Base-by-base conservation (phyloP, 2,329 filamentous ascomycete genomes). In the Diaporthe citrichinensis region DNA sequence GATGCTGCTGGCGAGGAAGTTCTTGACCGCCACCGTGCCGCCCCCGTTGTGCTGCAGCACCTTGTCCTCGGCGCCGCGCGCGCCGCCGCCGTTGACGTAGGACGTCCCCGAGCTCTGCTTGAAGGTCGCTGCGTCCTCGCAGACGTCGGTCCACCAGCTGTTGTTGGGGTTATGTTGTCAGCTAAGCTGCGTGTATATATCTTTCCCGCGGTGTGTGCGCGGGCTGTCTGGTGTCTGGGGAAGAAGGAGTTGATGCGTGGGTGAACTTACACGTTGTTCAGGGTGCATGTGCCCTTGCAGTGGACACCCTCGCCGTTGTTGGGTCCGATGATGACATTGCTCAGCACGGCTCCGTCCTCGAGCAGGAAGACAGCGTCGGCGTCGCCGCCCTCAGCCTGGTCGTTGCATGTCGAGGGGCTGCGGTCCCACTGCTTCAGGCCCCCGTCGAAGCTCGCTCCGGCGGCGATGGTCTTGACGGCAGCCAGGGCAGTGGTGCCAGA, bases 261-360 rank as follows among this genome's bases (percentile, higher is more conserved):
- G 20, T 53, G 7, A 31, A 28, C 65, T 53, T 53, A 68, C 25
- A 77, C 79, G 51, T 78, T 81, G 69, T 84, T 85, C 53, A 88
- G 79, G 8, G 84, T 87, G 80, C 87, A 88, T 1, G 81, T 79
- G 31, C 87, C 87, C 73, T 84, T 80, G 81, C 87, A 89, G 81
- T 89, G 87, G 44, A 89, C 83, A 72, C 85, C 87, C 79, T 88
- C 87, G 62, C 84, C 83, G 75, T 88, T 83, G 77, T 87, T 84
- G 17, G 84, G 83, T 25, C 88, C 87, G 72, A 89, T 88, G 78
- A 89, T 87, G 79, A 86, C 87, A 78, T 89, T 89, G 78, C 83
- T 86, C 25, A 89, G 82, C 25, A 84, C 87, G 28, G 85, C 88
- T 57, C 88, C 88, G 59, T 86, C 82, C 79, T 86, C 82, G 61